These are phyloP conservation scores for Lycium ferocissimum DNA, from an alignment of 257 asterid species.

Conservation along the genomic window DNA sequence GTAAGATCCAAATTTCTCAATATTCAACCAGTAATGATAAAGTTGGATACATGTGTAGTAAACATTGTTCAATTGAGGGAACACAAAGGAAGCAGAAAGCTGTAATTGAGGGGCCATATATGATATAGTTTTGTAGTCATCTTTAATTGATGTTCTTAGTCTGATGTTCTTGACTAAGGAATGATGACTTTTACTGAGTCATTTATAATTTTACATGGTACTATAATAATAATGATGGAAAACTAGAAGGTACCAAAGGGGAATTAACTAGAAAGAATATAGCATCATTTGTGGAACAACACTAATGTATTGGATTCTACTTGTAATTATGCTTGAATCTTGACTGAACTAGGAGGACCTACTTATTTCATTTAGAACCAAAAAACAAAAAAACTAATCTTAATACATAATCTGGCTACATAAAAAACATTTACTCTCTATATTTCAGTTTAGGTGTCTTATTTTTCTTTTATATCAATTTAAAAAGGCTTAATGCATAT, in stretches of 20 bases:
- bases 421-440: neutral
- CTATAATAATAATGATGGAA: neutral
- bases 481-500: too few species aligned
- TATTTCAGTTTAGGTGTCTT: neutral
- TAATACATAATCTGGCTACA: neutral
- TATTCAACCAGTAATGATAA: neutral
- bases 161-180: neutral
- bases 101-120: neutral
- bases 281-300: neutral
- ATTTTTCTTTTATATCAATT: too few species aligned
- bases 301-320: conserved; percentile 11
- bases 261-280: neutral
- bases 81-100: neutral
- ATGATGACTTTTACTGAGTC: neutral
- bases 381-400: neutral
- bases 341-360: neutral
- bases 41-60: neutral
- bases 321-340: conserved; percentile 11
- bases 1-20: neutral
- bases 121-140: neutral
- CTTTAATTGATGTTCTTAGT: neutral
- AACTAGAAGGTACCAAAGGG: conserved; percentile 13
- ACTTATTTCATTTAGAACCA: neutral
- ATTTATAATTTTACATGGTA: conserved; percentile 2
- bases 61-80: neutral